These are phyloP conservation scores for Vaccinium vitisidaea DNA, from an alignment of 148 eudicot genomes.

Conservation along the genomic window DNA sequence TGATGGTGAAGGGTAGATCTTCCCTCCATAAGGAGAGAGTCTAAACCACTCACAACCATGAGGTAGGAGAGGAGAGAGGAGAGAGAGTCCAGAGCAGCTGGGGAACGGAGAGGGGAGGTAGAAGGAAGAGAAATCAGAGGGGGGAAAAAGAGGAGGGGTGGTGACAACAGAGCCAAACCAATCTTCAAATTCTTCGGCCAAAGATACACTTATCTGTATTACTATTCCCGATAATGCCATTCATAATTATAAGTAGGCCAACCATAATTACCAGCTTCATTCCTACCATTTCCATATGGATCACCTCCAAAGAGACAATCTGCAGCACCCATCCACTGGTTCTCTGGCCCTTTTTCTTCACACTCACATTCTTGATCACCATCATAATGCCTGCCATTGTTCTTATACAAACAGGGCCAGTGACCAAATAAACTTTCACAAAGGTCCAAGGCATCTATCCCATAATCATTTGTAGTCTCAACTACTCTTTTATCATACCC, in stretches of 20 bases:
- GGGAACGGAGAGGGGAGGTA: no score
- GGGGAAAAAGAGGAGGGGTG: no score
- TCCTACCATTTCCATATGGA: conserved; percentile 41
- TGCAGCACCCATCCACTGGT: conserved; percentile 50
- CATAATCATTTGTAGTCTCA: conserved; percentile 55
- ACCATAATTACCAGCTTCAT: conserved; percentile 31
- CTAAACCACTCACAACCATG: no score
- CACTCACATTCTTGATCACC: not conserved
- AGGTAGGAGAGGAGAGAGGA: no score
- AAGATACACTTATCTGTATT: conserved; percentile 19
- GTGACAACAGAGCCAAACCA: no score
- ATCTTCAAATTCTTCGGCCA: conserved; percentile 1
- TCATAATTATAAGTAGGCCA: conserved; percentile 27
- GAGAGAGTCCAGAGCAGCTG: no score
- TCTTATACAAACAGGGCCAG: conserved; percentile 71
- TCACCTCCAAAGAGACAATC: conserved; percentile 69
- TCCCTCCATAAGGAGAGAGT: no score
- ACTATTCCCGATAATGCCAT: conserved; percentile 26
- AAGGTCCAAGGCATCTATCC: conserved; percentile 51
- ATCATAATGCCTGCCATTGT: conserved; percentile 14
- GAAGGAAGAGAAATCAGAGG: no score
- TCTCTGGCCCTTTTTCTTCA: conserved; percentile 22
- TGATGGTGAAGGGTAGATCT: no score
- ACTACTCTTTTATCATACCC: conserved; percentile 26
- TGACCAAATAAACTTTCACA: conserved; percentile 82